Conservation (phyloP, 768 basidiomycete genomes). For the Lactarius sp. region DNA sequence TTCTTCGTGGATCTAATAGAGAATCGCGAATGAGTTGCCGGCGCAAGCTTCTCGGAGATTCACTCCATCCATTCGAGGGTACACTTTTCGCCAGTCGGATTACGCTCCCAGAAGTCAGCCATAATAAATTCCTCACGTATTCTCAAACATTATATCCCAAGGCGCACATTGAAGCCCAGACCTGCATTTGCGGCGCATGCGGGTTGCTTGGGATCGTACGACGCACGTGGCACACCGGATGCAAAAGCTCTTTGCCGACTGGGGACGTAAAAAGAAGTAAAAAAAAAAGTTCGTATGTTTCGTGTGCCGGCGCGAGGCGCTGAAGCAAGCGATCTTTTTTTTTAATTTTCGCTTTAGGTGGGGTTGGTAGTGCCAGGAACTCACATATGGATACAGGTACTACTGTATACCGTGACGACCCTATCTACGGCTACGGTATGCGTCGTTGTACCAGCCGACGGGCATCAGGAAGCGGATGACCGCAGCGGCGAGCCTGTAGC, state of each 20-base stretch:
- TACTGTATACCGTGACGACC: not conserved
- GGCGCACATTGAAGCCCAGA: not conserved
- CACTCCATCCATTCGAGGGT: not conserved
- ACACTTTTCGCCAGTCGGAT: not conserved
- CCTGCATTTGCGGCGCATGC: constrained; percentile 5
- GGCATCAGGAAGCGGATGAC: constrained; percentile 11
- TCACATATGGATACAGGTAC: not conserved
- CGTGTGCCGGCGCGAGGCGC: not conserved
- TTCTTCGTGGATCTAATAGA: not conserved
- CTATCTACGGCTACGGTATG: not conserved
- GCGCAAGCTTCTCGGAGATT: not conserved
- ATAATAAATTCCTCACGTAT: not conserved
- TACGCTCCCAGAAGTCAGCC: not conserved
- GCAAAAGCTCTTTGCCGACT: not conserved
- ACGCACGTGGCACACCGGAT: not conserved
- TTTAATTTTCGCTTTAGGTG: not conserved
- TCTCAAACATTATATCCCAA: not conserved
- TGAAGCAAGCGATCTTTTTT: not conserved
- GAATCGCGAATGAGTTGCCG: not conserved
- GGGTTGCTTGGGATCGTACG: not conserved
- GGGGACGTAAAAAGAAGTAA: constrained; percentile 5
- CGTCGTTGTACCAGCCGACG: constrained; percentile 2
- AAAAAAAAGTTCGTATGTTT: not conserved
- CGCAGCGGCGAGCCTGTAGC: constrained; percentile 7
- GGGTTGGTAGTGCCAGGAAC: no score